Evolutionary conservation across 176 grass and related monocot genomes (phyloP).

Genomic region (Leersia perrieri): DNA sequence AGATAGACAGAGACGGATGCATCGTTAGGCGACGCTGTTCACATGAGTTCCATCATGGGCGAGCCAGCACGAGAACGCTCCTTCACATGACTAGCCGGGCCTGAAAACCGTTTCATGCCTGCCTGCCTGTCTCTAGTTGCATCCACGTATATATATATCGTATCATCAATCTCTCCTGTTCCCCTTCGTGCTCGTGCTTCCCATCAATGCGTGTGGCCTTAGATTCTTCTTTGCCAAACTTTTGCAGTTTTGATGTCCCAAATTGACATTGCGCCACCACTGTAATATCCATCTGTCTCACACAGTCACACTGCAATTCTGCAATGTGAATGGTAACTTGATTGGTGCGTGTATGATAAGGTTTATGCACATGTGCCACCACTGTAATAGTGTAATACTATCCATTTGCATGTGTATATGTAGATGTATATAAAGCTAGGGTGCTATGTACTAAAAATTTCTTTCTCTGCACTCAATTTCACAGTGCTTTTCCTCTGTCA

Average conservation of each 20-base stretch:
- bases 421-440: not conserved
- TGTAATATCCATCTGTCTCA: not conserved
- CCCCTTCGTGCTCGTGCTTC: not conserved
- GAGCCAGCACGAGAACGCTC: not conserved
- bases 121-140: not conserved
- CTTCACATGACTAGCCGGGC: slow-evolving; percentile 28
- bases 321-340: not conserved
- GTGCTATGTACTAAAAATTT: not conserved
- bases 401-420: not conserved
- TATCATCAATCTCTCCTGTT: not conserved
- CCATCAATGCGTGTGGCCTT: slow-evolving; percentile 23
- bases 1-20: not conserved
- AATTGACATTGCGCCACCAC: not conserved
- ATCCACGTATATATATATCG: not conserved
- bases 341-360: not conserved
- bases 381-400: too few species aligned
- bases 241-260: not conserved
- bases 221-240: slow-evolving; percentile 15
- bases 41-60: slow-evolving; percentile 46
- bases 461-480: slow-evolving; percentile 6
- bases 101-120: not conserved
- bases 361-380: not conserved
- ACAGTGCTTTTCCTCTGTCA: slow-evolving; percentile 17
- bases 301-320: not conserved
- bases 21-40: slow-evolving; percentile 23